Conservation (phyloP, 176 grass and related monocot genomes). For the Bonia amplexicaulis region DNA sequence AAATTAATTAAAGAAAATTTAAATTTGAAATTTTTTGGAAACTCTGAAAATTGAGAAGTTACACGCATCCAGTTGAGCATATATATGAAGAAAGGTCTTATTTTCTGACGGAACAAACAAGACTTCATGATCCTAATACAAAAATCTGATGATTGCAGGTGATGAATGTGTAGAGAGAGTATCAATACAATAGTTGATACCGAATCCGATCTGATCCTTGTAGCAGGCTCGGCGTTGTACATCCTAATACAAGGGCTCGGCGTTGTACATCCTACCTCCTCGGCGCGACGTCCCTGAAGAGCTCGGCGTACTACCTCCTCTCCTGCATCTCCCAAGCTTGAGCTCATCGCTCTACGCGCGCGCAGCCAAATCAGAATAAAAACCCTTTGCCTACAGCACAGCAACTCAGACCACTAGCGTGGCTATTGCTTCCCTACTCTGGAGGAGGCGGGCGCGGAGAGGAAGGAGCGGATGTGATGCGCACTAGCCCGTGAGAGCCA, state of each 20-base stretch:
- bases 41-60: too few species aligned
- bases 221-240: conserved; percentile 61
- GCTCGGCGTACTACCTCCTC: conserved; percentile 76
- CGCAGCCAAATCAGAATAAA: background rate
- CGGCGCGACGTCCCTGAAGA: conserved; percentile 64
- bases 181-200: conserved; percentile 19
- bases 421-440: background rate
- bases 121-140: background rate
- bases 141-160: too few species aligned
- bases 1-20: too few species aligned
- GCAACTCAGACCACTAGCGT: background rate
- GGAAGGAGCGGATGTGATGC: conserved; percentile 75
- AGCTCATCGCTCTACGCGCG: conserved; percentile 68
- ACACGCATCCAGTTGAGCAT: background rate
- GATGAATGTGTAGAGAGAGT: background rate
- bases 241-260: conserved; percentile 83
- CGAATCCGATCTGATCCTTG: conserved; percentile 96
- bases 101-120: background rate
- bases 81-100: background rate
- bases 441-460: conserved; percentile 21
- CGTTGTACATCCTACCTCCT: conserved; percentile 42
- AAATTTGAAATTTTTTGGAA: too few species aligned
- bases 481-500: too few species aligned
- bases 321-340: conserved; percentile 69
- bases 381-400: background rate